Base-by-base conservation (phyloP, 768 basidiomycete species). In the Hirschioporus abietinus region DNA sequence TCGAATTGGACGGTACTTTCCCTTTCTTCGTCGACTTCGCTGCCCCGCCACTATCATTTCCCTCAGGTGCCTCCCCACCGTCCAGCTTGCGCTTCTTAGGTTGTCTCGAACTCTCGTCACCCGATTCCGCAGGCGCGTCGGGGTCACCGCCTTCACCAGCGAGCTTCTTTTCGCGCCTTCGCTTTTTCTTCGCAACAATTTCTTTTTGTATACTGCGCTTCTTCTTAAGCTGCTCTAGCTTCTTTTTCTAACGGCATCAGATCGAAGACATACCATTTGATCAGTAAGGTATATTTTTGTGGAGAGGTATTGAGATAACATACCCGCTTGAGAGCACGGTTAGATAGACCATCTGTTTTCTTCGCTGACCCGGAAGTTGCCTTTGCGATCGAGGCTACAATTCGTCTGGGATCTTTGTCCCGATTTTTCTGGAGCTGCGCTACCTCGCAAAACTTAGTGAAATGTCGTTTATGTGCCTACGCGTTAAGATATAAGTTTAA, bases 401-500 rank as follows among this genome's bases (percentile, higher is more conserved):
- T 69, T 25, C 82, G 78, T 75, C 82, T 81, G 18, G 87, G 86
- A 68, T 84, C 83, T 24, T 78, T 77, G 15, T 78, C 75, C 0
- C 80, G 79, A n/a, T 80, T 78, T 1, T 75, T 79, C 57, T 73
- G 69, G 23, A 68, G 25, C 9, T 17, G 72, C 12, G 86, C 80
- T 23, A 83, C 74, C 17, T 73, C 73, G 27, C 71, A 78, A 70
- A 91, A 85, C 24, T 80, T 83, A 35, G 80, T 82, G 42, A 84
- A 79, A 36, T 87, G 86, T 58, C 89, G 85, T 70, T 78, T 78
- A 78, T 92, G 91, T 30, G 83, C 86, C 91, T 92, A 73, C 62
- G 61, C 73, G 69, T 69, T 64, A 36, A 58, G 25, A 52, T 7
- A 60, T 65, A 52, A 68, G 35, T 60, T 69, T 17, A 9, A n/a